Conservation (phyloP, 2,329 filamentous ascomycete genomes). For the Colletotrichum sp. region DNA sequence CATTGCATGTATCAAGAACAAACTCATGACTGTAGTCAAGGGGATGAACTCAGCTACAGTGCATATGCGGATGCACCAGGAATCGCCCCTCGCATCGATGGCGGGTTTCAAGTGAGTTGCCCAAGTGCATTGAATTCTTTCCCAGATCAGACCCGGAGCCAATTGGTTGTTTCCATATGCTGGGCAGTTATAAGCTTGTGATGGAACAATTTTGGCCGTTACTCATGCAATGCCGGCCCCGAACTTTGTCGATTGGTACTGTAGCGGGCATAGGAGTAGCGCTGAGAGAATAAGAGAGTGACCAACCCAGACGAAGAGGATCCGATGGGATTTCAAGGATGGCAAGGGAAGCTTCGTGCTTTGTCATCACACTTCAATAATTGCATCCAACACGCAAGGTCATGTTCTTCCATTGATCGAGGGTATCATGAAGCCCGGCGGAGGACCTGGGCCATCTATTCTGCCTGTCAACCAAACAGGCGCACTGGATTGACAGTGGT, state of each 20-base stretch:
- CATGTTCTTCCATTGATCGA: constrained; percentile 14
- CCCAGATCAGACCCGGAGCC: neutral
- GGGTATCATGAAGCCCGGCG: constrained; percentile 17
- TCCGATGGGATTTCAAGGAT: neutral
- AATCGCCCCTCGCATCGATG: neutral
- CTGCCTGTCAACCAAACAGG: constrained; percentile 1
- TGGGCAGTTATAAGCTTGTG: neutral
- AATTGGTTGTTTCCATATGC: neutral
- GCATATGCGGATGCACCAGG: neutral
- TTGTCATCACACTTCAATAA: neutral
- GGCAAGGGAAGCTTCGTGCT: neutral
- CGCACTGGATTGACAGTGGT: neutral
- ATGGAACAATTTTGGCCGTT: neutral
- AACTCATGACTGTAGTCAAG: neutral
- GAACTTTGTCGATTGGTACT: neutral
- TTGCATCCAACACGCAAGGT: neutral
- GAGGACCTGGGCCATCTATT: constrained; percentile 9
- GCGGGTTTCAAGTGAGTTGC: neutral
- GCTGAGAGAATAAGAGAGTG: neutral
- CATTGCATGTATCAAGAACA: neutral
- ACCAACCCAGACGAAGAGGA: neutral
- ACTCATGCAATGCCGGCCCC: neutral
- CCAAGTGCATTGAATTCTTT: neutral
- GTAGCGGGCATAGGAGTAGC: neutral
- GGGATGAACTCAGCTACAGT: neutral